These are phyloP conservation scores for Salix viminalis DNA, from an alignment of 345 rosid genomes.

Conservation along the genomic window DNA sequence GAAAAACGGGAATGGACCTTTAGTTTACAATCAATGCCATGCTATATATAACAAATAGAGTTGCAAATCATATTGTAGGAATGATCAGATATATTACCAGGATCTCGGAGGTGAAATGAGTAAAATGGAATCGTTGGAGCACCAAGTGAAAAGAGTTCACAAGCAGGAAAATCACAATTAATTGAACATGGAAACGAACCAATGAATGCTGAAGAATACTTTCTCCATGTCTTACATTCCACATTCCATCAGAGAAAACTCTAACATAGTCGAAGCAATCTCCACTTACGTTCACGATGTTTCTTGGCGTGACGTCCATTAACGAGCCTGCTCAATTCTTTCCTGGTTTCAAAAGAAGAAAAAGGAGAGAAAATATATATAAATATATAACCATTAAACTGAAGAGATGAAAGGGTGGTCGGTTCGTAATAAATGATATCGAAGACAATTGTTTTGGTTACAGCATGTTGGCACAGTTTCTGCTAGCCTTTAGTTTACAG, in stretches of 20 bases:
- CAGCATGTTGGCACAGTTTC: too few species aligned
- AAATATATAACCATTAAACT: too few species aligned
- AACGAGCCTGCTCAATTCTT: neutral
- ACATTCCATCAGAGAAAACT: conserved; percentile 24
- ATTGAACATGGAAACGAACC: conserved; percentile 20
- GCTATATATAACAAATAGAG: neutral
- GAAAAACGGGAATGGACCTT: too few species aligned
- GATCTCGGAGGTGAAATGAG: conserved; percentile 29
- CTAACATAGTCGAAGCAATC: conserved; percentile 11
- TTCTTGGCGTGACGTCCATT: neutral
- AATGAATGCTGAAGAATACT: conserved; percentile 19
- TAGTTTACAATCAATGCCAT: neutral
- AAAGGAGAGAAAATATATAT: too few species aligned
- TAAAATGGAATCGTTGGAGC: conserved; percentile 14
- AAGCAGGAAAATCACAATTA: conserved; percentile 5
- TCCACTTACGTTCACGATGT: conserved; percentile 3
- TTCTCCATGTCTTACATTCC: conserved; percentile 5
- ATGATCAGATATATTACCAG: conserved; percentile 15
- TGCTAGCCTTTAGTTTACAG: too few species aligned
- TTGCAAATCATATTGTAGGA: neutral
- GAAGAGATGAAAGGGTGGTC: too few species aligned
- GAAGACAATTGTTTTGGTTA: too few species aligned
- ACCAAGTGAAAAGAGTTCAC: conserved; percentile 8
- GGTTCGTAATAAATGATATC: too few species aligned
- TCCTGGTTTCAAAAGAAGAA: neutral